Conservation (phyloP, 768 basidiomycete species). For the Pleurotus tuoliensis region DNA sequence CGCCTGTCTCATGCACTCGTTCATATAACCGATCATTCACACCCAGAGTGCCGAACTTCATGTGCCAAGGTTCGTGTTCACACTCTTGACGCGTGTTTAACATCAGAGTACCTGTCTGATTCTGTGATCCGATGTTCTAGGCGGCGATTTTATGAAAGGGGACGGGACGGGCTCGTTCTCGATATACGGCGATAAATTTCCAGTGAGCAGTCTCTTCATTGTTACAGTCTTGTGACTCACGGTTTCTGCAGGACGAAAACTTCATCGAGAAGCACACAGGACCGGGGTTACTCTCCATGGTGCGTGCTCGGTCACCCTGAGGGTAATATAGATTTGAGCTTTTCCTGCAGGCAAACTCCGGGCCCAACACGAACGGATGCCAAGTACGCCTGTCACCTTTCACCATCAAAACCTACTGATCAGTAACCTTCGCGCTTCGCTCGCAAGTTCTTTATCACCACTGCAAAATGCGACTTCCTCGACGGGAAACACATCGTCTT, state of each 20-base stretch:
- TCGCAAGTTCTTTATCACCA: slow-evolving; percentile 91
- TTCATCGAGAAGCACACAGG: slow-evolving; percentile 86
- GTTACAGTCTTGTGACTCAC: not conserved
- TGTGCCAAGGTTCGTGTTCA: slow-evolving; percentile 77
- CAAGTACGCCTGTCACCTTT: slow-evolving; percentile 39
- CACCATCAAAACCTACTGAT: too few relatives aligned
- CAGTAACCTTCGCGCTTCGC: not conserved
- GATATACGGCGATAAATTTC: slow-evolving; percentile 95
- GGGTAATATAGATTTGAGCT: not conserved
- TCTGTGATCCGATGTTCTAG: slow-evolving; percentile 19
- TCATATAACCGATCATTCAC: not conserved
- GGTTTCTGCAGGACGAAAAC: slow-evolving; percentile 75
- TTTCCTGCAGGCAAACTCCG: slow-evolving; percentile 80
- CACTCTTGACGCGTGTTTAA: not conserved
- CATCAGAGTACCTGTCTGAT: too few relatives aligned
- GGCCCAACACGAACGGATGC: slow-evolving; percentile 91
- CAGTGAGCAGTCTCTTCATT: slow-evolving; percentile 41
- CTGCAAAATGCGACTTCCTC: slow-evolving; percentile 90
- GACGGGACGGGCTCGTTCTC: slow-evolving; percentile 96
- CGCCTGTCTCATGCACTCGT: not conserved
- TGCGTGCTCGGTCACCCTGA: slow-evolving; percentile 21
- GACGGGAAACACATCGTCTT: slow-evolving; percentile 96
- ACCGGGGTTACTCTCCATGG: slow-evolving; percentile 91
- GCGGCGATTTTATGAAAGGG: slow-evolving; percentile 91
- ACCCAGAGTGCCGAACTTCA: slow-evolving; percentile 81